Evolutionary conservation across 495 filamentous ascomycete genomes (phyloP), one percentile per base, ranked within the genome.

Genomic region (Trichoderma parareesei): DNA sequence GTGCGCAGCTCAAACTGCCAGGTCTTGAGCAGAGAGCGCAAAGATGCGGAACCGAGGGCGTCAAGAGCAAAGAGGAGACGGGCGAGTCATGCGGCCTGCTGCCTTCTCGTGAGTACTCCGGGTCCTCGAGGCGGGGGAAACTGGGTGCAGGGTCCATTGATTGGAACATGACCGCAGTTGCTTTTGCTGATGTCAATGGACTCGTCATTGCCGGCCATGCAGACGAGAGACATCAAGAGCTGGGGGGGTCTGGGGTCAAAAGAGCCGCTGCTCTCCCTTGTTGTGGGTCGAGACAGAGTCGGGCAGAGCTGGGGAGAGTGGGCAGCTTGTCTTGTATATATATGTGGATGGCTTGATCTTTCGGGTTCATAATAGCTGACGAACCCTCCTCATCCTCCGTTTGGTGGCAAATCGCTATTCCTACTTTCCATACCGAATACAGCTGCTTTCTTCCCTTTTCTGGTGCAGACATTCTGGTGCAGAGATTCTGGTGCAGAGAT

Each of bases 221-320:
- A 57, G 20, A 37, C 37, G 53, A 57, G 53, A 35, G 53, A 57
- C 53, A 57, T 57, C 53, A 57, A 57, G 27, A 57, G 27, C 33
- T 37, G 33, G 53, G 2, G 27, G 27, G 44, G 3, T 48, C 44
- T 48, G n/a, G 44, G 53, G 53, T 57, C 33, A 57, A 57, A 2
- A 57, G 53, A 57, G 53, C 53, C 33, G 53, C 53, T 57, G 27
- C 53, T 57, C 46, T 49, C 46, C 53, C 10, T 10, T 6, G 10
- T 8, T 57, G 53, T 57, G 53, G 53, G 53, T 37, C 53, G 27
- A 57, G 53, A 14, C 20, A 57, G 14, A 27, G 27, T 57, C 7
- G 33, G 37, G 27, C 35, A 57, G 37, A 27, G 27, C 37, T 20
- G 53, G 53, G 53, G 13, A 10, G 9, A 14, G 53, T 3, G 11